These are phyloP conservation scores for Diaporthe batatas DNA, from an alignment of 2,329 filamentous ascomycete genomes.

Conservation along the genomic window DNA sequence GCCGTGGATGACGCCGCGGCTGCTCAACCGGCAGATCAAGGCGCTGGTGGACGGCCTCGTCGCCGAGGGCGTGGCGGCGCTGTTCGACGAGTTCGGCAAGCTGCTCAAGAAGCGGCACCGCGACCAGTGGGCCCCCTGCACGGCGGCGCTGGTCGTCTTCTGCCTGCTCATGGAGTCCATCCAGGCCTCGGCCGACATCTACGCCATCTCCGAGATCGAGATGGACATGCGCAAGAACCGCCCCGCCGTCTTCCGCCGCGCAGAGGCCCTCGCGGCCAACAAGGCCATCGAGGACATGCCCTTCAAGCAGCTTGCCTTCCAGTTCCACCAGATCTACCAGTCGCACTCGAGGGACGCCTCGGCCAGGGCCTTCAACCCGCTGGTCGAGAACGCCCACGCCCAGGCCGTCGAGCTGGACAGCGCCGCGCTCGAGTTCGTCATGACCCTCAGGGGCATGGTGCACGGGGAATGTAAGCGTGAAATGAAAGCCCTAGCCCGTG, in stretches of 20 bases:
- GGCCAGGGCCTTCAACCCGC: slow-evolving; percentile 66
- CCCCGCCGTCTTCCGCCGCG: slow-evolving; percentile 55
- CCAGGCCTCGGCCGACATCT: slow-evolving; percentile 66
- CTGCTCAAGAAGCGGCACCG: slow-evolving; percentile 66
- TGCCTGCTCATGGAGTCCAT: slow-evolving; percentile 72
- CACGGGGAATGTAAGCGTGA: slow-evolving; percentile 59
- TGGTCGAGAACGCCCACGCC: slow-evolving; percentile 60
- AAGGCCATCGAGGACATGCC: slow-evolving; percentile 69
- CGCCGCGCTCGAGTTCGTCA: slow-evolving; percentile 61
- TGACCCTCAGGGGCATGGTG: slow-evolving; percentile 58
- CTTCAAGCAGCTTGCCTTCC: slow-evolving; percentile 71
- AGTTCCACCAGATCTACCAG: slow-evolving; percentile 72
- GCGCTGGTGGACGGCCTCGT: slow-evolving; percentile 68
- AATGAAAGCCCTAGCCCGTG: neutral
- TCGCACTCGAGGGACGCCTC: slow-evolving; percentile 65
- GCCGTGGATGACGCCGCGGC: slow-evolving; percentile 63
- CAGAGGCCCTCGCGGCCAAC: slow-evolving; percentile 61
- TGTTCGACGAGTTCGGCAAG: slow-evolving; percentile 67
- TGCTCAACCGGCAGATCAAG: slow-evolving; percentile 70
- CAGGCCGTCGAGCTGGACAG: slow-evolving; percentile 61
- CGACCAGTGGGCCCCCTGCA: slow-evolving; percentile 68
- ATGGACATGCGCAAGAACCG: slow-evolving; percentile 57
- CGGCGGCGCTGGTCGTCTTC: slow-evolving; percentile 68
- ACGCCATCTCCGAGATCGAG: slow-evolving; percentile 65
- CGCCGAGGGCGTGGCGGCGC: slow-evolving; percentile 62